Evolutionary conservation across 1,139 yeast genomes (phyloP).

Genomic region (Blastobotrys niveus): DNA sequence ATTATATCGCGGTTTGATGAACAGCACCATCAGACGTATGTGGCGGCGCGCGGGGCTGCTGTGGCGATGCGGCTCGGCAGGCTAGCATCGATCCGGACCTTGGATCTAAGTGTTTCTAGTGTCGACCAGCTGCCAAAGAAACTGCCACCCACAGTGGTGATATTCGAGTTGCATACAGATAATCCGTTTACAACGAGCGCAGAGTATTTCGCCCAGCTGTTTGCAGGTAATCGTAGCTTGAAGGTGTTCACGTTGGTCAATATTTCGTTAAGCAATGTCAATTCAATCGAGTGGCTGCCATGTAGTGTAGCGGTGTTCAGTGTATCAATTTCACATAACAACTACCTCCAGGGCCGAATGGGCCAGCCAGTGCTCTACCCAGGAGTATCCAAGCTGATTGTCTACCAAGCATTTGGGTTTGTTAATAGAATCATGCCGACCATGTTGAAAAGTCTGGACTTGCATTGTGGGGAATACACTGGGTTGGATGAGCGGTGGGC

Average conservation of each 20-base stretch:
- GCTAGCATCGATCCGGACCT: neutral
- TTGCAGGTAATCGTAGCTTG: neutral
- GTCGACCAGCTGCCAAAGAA: neutral
- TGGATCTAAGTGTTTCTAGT: neutral
- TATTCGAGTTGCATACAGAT: neutral
- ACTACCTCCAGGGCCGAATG: constrained; percentile 10
- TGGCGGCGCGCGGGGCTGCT: neutral
- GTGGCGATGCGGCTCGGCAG: neutral
- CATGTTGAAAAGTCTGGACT: constrained; percentile 1
- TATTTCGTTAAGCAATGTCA: constrained; percentile 6
- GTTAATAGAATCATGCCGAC: constrained; percentile 8
- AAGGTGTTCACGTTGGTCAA: constrained; percentile 4
- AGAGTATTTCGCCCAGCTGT: neutral
- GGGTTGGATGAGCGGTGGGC: constrained; percentile 1
- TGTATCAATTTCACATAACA: constrained; percentile 2
- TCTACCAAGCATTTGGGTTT: constrained; percentile 9
- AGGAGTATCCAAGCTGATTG: neutral
- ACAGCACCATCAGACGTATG: neutral
- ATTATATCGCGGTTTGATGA: neutral
- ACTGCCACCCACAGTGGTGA: neutral
- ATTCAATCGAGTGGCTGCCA: constrained; percentile 10
- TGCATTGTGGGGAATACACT: neutral
- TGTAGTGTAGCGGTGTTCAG: neutral
- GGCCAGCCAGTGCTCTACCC: constrained; percentile 5
- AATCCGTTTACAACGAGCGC: neutral